Base-by-base conservation (phyloP, 352 stramenopile species). In the Globisporangium polare region DNA sequence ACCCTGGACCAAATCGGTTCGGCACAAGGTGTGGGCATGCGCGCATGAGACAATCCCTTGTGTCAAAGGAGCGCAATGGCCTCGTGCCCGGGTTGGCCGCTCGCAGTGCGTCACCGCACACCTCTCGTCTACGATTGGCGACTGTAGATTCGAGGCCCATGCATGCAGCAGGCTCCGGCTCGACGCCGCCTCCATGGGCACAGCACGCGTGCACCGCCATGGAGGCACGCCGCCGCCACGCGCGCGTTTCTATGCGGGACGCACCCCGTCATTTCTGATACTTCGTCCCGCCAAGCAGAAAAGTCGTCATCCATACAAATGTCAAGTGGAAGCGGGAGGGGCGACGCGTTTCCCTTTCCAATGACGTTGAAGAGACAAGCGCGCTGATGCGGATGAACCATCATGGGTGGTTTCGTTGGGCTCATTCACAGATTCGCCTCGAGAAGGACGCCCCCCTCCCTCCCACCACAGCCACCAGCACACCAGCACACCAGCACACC, bases 351-450 rank as follows among this genome's bases (percentile, higher is more conserved):
- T 58, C 35, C 52, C 15, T 24, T 20, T 17, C 17, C 29, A 17
- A 41, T 33, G 29, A 62, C 56, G 43, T 62, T 62, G 56, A 62
- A 62, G 56, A 52, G 42, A 24, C 20, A 18, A 43, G 5, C 8
- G 12, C 15, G 12, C 22, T 43, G 33, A 29, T 58, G 31, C 35
- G n/a, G 53, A 20, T 58, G n/a, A 37, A 20, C 47, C 12, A 27
- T 15, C 24, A 24, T 54, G 26, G 17, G 26, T 4, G 15, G 10
- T n/a, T 52, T 31, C 45, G 22, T 31, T 10, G 10, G 7, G 24
- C 43, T 62, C 56, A 62, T 62, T 62, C 56, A 6, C 22, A 62
- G 43, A 62, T 62, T 62, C 43, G 43, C 56, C 52, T 7, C 43
- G 56, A 15, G 1, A 46, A 45, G 29, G 7, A 43, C 41, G 24